These are phyloP conservation scores for Neospora caninum DNA, from an alignment of 169 alveolate species.

Conservation along the genomic window DNA sequence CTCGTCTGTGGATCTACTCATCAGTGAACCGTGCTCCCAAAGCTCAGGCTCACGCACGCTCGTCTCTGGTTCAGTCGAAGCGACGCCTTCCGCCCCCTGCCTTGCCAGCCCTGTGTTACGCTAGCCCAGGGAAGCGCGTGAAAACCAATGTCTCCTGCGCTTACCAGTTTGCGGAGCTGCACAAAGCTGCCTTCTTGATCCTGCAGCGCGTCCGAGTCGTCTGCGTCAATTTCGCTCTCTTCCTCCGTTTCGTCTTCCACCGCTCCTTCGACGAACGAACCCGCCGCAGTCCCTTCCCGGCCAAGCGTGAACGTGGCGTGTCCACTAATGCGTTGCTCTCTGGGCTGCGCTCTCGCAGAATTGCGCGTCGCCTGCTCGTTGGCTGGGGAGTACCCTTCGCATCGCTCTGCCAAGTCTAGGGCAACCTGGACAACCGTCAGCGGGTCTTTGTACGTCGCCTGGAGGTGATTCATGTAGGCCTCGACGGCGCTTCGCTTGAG, in stretches of 20 bases:
- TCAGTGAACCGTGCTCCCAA: no score
- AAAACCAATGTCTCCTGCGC: no score
- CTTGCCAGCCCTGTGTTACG: no score
- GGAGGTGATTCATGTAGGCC: constrained; percentile 1
- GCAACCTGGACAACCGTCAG: constrained; percentile 38
- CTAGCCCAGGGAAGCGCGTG: no score
- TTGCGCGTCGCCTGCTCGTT: not conserved
- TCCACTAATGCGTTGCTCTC: not conserved
- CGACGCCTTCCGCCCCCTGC: no score
- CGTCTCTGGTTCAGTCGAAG: no score
- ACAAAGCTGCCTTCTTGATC: not conserved
- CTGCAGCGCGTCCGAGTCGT: not conserved
- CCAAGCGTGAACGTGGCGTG: not conserved
- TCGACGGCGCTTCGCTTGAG: not conserved
- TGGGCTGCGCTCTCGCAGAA: not conserved
- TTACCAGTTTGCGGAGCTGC: not conserved
- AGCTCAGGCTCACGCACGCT: no score
- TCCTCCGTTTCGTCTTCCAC: not conserved
- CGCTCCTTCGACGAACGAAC: not conserved
- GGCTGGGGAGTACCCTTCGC: constrained; percentile 19
- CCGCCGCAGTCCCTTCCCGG: not conserved
- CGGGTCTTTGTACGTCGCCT: constrained; percentile 42
- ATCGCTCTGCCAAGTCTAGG: constrained; percentile 50
- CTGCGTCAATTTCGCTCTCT: not conserved
- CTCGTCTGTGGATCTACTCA: no score